phyloP scores from a whole-genome alignment of 768 basidiomycete genomes.

The Xanthoconium stramineum region DNA sequence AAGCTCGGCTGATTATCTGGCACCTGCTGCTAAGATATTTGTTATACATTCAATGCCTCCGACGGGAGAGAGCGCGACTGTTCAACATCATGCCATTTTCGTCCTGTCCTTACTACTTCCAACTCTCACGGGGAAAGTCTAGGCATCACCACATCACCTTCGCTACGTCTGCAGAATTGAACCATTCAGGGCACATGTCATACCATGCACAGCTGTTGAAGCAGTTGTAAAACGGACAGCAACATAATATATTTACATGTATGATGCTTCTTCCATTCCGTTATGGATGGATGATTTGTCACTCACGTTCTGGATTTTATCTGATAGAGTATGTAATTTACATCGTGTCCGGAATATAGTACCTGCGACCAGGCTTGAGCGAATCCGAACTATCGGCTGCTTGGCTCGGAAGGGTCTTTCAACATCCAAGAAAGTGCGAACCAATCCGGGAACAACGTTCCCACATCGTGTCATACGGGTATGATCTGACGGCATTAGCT shows the following conservation, averaged over 20 bases:
- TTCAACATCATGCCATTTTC: slow-evolving; percentile 7
- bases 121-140: slow-evolving; percentile 8
- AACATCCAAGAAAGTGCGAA: not conserved
- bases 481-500: not conserved
- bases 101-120: not conserved
- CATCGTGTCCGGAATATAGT: slow-evolving; percentile 15
- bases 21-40: slow-evolving; percentile 7
- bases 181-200: slow-evolving; percentile 11
- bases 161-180: slow-evolving; percentile 5
- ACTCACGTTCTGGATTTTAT: slow-evolving; percentile 15
- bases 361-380: not conserved
- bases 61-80: slow-evolving; percentile 14
- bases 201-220: slow-evolving; percentile 4
- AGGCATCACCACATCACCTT: slow-evolving; percentile 4
- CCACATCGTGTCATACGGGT: not conserved
- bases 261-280: slow-evolving; percentile 16
- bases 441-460: not conserved
- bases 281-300: slow-evolving; percentile 28
- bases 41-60: slow-evolving; percentile 12
- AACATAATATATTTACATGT: slow-evolving; percentile 10
- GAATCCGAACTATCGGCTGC: not conserved
- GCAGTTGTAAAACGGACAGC: not conserved
- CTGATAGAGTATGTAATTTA: slow-evolving; percentile 31
- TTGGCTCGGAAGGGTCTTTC: slow-evolving; percentile 1
- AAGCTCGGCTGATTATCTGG: slow-evolving; percentile 19